Conservation (phyloP, 1,284 basidiomycete genomes). For the Meripilus lineatus region DNA sequence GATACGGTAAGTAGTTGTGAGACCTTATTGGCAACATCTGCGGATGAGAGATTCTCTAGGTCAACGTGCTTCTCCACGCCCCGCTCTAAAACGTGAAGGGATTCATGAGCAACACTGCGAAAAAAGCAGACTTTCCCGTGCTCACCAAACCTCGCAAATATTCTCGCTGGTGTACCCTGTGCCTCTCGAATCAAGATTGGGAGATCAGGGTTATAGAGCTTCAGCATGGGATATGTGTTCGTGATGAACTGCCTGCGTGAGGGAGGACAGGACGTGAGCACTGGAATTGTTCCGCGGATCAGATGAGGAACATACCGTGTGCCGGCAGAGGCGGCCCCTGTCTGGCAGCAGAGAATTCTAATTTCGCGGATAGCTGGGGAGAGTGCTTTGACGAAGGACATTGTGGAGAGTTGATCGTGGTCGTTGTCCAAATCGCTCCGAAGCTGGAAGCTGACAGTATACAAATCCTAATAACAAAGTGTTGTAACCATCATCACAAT, state of each 20-base stretch:
- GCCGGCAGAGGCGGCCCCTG: slow-evolving; percentile 73
- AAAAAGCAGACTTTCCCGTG: slow-evolving; percentile 23
- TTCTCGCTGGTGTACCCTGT: slow-evolving; percentile 80
- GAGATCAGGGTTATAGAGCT: slow-evolving; percentile 86
- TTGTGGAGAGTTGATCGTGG: slow-evolving; percentile 25
- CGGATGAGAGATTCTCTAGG: slow-evolving; percentile 70
- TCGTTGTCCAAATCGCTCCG: background rate
- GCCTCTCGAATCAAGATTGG: slow-evolving; percentile 91
- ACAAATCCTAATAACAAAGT: background rate
- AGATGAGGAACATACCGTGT: slow-evolving; percentile 56
- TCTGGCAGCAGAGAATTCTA: slow-evolving; percentile 83
- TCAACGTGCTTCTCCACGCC: slow-evolving; percentile 79
- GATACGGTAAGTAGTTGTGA: slow-evolving; percentile 47
- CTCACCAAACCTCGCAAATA: slow-evolving; percentile 90
- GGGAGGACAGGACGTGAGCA: background rate
- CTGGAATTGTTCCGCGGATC: slow-evolving; percentile 1
- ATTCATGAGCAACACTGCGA: too few species aligned
- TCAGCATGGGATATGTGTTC: slow-evolving; percentile 76
- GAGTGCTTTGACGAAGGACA: slow-evolving; percentile 76
- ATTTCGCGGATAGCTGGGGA: slow-evolving; percentile 84
- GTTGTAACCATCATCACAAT: background rate
- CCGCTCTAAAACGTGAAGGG: slow-evolving; percentile 61
- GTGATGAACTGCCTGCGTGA: slow-evolving; percentile 84
- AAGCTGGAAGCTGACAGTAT: background rate
- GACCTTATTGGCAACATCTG: slow-evolving; percentile 67